phyloP scores from a whole-genome alignment of 768 basidiomycete genomes.

The Lenzites betulinus region DNA sequence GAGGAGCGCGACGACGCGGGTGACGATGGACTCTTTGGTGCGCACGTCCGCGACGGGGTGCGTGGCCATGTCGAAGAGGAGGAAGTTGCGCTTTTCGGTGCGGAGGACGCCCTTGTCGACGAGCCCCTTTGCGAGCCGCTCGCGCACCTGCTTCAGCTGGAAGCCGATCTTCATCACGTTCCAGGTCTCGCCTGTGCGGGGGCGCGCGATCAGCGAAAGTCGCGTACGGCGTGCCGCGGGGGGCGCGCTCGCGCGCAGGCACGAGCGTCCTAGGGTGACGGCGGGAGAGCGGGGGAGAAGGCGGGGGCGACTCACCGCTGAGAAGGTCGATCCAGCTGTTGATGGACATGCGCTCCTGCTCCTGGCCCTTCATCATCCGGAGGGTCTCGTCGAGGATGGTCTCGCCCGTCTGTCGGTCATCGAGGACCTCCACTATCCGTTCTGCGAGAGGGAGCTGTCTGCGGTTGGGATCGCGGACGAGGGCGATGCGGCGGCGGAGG shows the following conservation, averaged over 20 bases:
- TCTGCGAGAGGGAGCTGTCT: constrained; percentile 76
- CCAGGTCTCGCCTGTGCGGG: constrained; percentile 91
- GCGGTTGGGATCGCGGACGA: constrained; percentile 82
- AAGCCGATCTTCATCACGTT: constrained; percentile 99
- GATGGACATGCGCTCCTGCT: constrained; percentile 72
- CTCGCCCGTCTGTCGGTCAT: constrained; percentile 92
- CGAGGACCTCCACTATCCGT: constrained; percentile 86
- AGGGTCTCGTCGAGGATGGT: constrained; percentile 95
- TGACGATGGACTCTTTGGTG: constrained; percentile 83
- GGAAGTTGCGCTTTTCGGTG: constrained; percentile 98
- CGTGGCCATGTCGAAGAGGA: constrained; percentile 99
- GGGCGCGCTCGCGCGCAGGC: background rate
- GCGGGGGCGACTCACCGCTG: constrained; percentile 63
- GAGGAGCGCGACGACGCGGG: constrained; percentile 74
- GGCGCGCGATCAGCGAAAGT: background rate
- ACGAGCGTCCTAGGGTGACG: background rate
- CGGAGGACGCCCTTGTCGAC: constrained; percentile 99
- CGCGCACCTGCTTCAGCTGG: constrained; percentile 97
- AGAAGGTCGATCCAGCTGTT: constrained; percentile 95
- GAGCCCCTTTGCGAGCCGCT: constrained; percentile 94
- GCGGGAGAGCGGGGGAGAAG: background rate
- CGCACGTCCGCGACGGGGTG: constrained; percentile 95
- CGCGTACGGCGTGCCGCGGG: too few species aligned
- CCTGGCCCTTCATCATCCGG: constrained; percentile 90
- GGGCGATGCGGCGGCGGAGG: constrained; percentile 89